Evolutionary conservation across 2,329 filamentous ascomycete genomes (phyloP).

Genomic region (Talaromyces verruculosus): DNA sequence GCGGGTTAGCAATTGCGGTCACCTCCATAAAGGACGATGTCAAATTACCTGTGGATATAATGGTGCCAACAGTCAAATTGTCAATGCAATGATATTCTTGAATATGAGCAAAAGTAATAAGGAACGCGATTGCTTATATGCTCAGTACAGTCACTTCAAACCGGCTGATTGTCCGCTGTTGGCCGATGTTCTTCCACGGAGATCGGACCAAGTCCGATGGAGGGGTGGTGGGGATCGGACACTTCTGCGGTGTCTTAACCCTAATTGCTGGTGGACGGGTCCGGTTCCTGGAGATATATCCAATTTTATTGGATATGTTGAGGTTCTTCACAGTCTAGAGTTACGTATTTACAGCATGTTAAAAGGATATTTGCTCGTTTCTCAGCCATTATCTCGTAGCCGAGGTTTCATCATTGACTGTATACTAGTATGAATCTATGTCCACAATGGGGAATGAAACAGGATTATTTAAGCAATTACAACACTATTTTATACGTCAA

Average conservation of each 20-base stretch:
- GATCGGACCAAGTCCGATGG: conserved; percentile 19
- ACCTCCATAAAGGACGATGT: background rate
- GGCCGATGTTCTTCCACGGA: background rate
- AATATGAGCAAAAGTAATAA: background rate
- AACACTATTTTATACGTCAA: background rate
- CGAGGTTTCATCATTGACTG: background rate
- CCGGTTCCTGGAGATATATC: background rate
- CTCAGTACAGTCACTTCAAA: background rate
- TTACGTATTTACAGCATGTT: background rate
- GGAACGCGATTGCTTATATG: background rate
- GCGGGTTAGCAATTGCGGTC: background rate
- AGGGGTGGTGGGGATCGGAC: conserved; percentile 12
- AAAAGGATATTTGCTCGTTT: background rate
- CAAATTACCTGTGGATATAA: background rate
- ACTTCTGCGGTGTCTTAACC: conserved; percentile 13
- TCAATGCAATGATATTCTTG: background rate
- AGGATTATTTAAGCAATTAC: background rate
- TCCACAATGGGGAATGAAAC: background rate
- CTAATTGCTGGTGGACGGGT: background rate
- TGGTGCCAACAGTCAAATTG: background rate
- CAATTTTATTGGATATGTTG: background rate
- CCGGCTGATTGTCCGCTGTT: conserved; percentile 13
- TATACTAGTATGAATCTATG: background rate
- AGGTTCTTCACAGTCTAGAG: background rate
- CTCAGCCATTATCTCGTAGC: background rate